These are phyloP conservation scores for Decorospora gaudefroyi DNA, from an alignment of 2,329 filamentous ascomycete species.

Conservation along the genomic window DNA sequence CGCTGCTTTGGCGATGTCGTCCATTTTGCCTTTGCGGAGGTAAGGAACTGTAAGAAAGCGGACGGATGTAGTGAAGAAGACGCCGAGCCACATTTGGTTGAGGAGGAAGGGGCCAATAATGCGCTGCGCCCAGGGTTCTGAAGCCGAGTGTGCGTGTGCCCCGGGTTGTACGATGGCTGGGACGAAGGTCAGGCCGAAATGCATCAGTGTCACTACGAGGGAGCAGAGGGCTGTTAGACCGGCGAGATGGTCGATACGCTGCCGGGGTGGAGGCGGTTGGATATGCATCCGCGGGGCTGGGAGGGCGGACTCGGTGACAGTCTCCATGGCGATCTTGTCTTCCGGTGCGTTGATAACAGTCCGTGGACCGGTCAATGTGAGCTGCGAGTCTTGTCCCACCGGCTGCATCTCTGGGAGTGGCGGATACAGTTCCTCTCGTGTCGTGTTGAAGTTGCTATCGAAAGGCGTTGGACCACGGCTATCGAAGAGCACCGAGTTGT, in stretches of 20 bases:
- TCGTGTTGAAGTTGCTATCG: conserved; percentile 24
- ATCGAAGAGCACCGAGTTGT: conserved; percentile 30
- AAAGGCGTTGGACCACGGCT: conserved; percentile 31
- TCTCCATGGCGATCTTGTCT: conserved; percentile 38
- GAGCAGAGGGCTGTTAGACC: conserved; percentile 53
- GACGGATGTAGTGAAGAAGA: conserved; percentile 56
- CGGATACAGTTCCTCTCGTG: conserved; percentile 18
- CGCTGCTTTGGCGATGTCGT: conserved; percentile 52
- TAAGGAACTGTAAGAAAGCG: conserved; percentile 53
- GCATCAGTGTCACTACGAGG: conserved; percentile 52
- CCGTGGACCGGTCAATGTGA: conserved; percentile 17
- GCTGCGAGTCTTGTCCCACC: conserved; percentile 19
- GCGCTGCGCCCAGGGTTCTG: conserved; percentile 50
- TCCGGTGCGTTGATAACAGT: background rate
- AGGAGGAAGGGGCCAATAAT: conserved; percentile 53
- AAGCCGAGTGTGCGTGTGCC: conserved; percentile 46
- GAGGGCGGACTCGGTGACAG: conserved; percentile 36
- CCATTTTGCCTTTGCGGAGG: conserved; percentile 50
- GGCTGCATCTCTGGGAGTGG: conserved; percentile 3
- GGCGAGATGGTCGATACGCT: conserved; percentile 54
- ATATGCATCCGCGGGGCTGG: conserved; percentile 37
- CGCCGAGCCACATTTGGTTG: conserved; percentile 55
- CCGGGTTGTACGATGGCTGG: conserved; percentile 44
- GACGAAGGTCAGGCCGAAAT: conserved; percentile 54
- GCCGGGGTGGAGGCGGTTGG: conserved; percentile 30